These are phyloP conservation scores for Agaricus sinodeliciosus DNA, from an alignment of 768 basidiomycete species.

Conservation along the genomic window DNA sequence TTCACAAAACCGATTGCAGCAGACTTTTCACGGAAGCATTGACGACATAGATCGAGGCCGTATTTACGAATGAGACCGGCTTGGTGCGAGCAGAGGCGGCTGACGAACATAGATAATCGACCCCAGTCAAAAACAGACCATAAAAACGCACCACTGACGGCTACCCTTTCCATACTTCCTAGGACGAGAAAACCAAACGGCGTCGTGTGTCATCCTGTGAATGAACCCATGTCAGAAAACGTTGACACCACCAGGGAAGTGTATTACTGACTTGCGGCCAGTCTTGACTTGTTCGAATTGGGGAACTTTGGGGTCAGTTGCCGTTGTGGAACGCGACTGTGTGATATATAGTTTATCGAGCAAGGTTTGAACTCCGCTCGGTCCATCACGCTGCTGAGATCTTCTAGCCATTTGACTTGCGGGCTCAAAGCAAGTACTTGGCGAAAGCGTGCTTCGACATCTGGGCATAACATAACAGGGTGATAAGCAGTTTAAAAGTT, in stretches of 20 bases:
- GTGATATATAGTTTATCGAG: constrained; percentile 29
- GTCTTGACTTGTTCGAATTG: constrained; percentile 11
- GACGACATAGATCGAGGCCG: constrained; percentile 94
- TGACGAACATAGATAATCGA: constrained; percentile 22
- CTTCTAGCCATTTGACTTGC: background rate
- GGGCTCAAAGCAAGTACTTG: too few species aligned
- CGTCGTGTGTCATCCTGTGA: constrained; percentile 91
- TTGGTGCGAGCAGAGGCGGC: constrained; percentile 95
- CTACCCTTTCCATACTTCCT: constrained; percentile 93
- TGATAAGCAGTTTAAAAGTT: too few species aligned
- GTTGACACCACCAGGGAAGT: background rate
- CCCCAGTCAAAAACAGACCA: background rate
- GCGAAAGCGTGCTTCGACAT: too few species aligned
- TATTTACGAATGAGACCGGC: constrained; percentile 98
- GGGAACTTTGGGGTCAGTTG: constrained; percentile 10
- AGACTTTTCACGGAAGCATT: constrained; percentile 97
- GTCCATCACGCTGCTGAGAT: background rate
- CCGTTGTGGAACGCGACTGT: constrained; percentile 19
- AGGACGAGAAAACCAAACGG: constrained; percentile 96
- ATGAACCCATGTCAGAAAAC: background rate
- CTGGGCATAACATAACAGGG: too few species aligned
- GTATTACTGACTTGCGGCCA: constrained; percentile 23
- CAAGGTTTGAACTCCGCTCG: constrained; percentile 21
- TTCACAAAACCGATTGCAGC: constrained; percentile 91
- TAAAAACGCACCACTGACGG: constrained; percentile 75